These are phyloP conservation scores for Kondoa subrosea DNA, from an alignment of 768 basidiomycete species.

Conservation along the genomic window DNA sequence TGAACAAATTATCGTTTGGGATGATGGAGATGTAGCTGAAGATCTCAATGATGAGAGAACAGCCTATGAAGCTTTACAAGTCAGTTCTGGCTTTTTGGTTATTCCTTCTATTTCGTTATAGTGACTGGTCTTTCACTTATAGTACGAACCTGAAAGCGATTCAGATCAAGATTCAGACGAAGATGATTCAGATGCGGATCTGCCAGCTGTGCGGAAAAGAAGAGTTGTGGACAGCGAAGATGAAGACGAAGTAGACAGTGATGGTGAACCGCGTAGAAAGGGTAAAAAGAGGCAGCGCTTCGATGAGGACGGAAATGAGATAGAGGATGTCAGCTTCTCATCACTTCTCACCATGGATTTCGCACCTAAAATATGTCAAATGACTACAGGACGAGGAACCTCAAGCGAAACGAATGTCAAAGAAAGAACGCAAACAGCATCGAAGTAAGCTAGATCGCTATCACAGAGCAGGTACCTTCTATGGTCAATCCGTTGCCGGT, in stretches of 20 bases:
- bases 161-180: constrained; percentile 29
- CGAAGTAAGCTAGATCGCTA: constrained; percentile 55
- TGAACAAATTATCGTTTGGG: constrained; percentile 68
- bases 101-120: not conserved
- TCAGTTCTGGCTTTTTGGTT: constrained; percentile 30
- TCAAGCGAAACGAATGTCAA: constrained; percentile 43
- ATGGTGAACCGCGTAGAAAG: constrained; percentile 30
- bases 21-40: constrained; percentile 60
- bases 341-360: constrained; percentile 5
- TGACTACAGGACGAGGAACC: not conserved
- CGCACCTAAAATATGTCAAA: constrained; percentile 7
- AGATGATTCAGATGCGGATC: constrained; percentile 28
- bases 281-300: constrained; percentile 46
- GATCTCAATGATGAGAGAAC: constrained; percentile 52
- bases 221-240: constrained; percentile 37
- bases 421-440: constrained; percentile 52
- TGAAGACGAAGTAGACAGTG: constrained; percentile 38
- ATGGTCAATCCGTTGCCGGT: constrained; percentile 75
- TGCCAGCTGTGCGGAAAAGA: constrained; percentile 33
- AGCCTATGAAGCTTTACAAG: constrained; percentile 71
- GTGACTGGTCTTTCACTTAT: constrained; percentile 42
- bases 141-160: constrained; percentile 31
- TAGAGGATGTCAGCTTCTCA: constrained; percentile 20
- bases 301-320: constrained; percentile 36
- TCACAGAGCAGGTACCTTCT: constrained; percentile 66